Evolutionary conservation across 2,329 filamentous ascomycete species (phyloP), one percentile per base, ranked within the genome.

Genomic region (Canariomyces notabilis): DNA sequence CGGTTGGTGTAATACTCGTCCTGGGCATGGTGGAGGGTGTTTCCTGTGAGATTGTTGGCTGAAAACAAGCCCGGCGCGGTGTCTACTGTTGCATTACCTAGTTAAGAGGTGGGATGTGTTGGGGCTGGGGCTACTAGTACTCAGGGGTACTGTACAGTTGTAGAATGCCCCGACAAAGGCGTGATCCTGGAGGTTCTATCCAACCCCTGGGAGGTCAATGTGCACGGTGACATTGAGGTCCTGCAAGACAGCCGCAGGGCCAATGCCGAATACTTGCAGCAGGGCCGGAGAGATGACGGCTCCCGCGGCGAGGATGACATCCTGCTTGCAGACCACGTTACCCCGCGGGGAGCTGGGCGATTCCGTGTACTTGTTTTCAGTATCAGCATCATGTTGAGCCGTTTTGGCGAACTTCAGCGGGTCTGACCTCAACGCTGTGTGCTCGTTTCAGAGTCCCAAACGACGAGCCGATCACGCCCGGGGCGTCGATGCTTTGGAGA

Each of bases 231-330:
- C 76, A 9, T 67, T 57, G 34, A 72, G 65, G 12, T 64, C 59
- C 2, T 66, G 36, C 1, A 79, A 62, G 8, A 72, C 65, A 1
- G 60, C 57, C 1, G 60, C 61, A 0, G 71, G 67, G 0, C 74
- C 74, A 22, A 78, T 64, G 6, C 75, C 75, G 33, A 72, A 75
- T 0, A 76, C 64, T 58, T 75, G 73, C 4, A 78, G 68, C 3
- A 78, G 63, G 44, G 74, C 70, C 1, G 74, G 74, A 5, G 70
- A 68, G 55, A 75, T 71, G 53, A 75, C 71, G 2, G 68, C 63
- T 5, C 75, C 75, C 0, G 71, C 72, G 0, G 69, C 67, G 12
- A 77, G 50, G 33, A 77, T 74, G n/a, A 78, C 68, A 51, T 77
- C 75, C 32, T 48, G 61, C 6, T 23, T 53, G 36, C 63, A 66